Evolutionary conservation across 2,329 filamentous ascomycete species (phyloP), one percentile per base, ranked within the genome.

Genomic region (Endothia cerciana): DNA sequence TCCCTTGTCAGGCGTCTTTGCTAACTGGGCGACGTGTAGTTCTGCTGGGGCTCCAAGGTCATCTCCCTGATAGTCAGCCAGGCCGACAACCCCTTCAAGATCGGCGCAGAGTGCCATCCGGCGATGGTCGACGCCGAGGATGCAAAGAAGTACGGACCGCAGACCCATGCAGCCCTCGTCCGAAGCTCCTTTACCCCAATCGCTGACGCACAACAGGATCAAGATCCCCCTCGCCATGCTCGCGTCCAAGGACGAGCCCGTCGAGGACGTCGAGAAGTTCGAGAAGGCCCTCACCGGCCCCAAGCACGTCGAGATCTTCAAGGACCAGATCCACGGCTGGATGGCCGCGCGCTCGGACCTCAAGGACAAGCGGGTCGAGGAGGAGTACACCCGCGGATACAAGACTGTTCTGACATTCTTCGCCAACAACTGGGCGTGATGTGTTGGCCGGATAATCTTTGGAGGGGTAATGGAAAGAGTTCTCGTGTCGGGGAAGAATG

Each of bases 31-130:
- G 22, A 28, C 7, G 10, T 63, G n/a, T 65, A 85, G 77, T 85
- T 84, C 76, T 92, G 90, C 80, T 92, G 88, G 89, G 89, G 89
- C 69, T 89, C 88, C 70, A 92, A 92, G 79, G 85, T 90, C 10
- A 82, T 83, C 25, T 80, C 83, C 17, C 79, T 88, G 47, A 75
- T 77, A 49, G 78, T 81, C 36, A 85, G 85, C 33, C 78, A 79
- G 13, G 74, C 79, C 47, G 78, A 78, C 49, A 89, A 83, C 73
- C 81, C 80, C 47, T 91, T 91, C 74, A 80, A 79, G 67, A 80
- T 80, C 38, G 85, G 76, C 4, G 84, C 83, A 53, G 76, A 82
- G 67, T 77, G 76, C 68, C 87, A 89, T 74, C 87, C 87, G 0
- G 87, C 87, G 69, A 88, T 89, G 85, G 84, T 90, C 51, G 87